These are phyloP conservation scores for Ceratobasidium sp. DNA, from an alignment of 1,284 basidiomycete species.

Conservation along the genomic window DNA sequence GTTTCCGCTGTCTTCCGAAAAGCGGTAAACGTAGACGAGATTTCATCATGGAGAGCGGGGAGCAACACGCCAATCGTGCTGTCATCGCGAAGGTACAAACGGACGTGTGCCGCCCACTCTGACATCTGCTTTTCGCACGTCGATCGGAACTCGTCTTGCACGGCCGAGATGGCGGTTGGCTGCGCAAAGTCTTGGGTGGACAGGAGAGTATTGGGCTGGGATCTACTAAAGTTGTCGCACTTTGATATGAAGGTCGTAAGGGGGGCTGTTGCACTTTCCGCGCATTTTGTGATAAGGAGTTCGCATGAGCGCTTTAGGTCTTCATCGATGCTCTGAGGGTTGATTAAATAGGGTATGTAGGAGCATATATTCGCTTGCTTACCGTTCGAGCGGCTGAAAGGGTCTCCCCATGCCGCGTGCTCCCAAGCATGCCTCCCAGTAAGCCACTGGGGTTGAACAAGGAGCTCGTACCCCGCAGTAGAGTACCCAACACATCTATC, in stretches of 20 bases:
- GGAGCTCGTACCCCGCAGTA: constrained; percentile 77
- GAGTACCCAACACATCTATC: constrained; percentile 77
- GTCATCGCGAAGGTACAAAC: constrained; percentile 80
- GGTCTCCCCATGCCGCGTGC: constrained; percentile 68
- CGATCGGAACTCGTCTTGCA: constrained; percentile 68
- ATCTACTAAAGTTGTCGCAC: constrained; percentile 49
- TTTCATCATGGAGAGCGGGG: constrained; percentile 79
- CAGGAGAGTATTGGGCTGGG: constrained; percentile 50
- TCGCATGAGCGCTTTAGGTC: constrained; percentile 87
- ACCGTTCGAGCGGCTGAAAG: constrained; percentile 76
- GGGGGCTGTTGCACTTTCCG: constrained; percentile 64
- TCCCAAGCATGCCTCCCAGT: constrained; percentile 67
- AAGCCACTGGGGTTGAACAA: constrained; percentile 77
- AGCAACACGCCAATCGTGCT: constrained; percentile 82
- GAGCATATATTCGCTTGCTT: constrained; percentile 52
- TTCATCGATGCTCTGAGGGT: constrained; percentile 78
- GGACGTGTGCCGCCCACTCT: constrained; percentile 67
- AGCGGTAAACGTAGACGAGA: constrained; percentile 56
- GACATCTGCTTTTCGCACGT: constrained; percentile 71
- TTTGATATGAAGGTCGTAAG: constrained; percentile 58
- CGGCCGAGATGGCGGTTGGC: constrained; percentile 64
- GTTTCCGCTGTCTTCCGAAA: constrained; percentile 42
- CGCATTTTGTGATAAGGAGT: constrained; percentile 78
- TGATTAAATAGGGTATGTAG: constrained; percentile 37
- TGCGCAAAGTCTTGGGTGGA: constrained; percentile 61